Base-by-base conservation (phyloP, 192 early-diverging fungal species). In the Obelidium mucronatum region DNA sequence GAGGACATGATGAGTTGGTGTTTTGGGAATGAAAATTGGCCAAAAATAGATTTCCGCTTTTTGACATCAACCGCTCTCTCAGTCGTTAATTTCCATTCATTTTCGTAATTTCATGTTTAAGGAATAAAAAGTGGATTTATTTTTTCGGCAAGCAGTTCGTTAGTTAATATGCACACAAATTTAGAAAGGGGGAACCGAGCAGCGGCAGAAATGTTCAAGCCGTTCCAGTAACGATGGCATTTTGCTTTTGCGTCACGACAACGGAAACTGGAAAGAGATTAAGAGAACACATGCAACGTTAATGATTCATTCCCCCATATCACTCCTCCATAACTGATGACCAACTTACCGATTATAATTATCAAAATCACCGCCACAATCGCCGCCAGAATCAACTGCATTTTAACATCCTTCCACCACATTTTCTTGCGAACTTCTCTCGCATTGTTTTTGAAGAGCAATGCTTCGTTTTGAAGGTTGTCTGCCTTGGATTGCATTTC, bases 401-500 rank as follows among this genome's bases (percentile, higher is more conserved):
- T 91, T 84, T 95, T 98, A 89, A 96, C 92, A 77, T 96, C 93
- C 81, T 94, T 94, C 95, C 94, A 96, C 93, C 94, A 95, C 96
- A 97, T 97, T 70, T 90, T 86, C 81, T 92, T 93, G 72, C 94
- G 91, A 8, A 95, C 94, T 37, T 84, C 69, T 37, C 87, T 87
- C 1, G 95, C 94, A 36, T 91, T 91, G 61, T 89, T 86, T 40
- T 87, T 87, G 87, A 98, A 98, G 72, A 90, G 83, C 34, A 83
- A 73, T 0, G 93, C 86, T 15, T 86, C 85, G 40, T 86, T 78
- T 52, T 93, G 86, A 34, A 97, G 86, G 58, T 90, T 84, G 58
- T 92, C 91, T 6, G 97, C 93, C 82, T 95, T 96, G 75, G 87
- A 86, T 37, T 90, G 85, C 31, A 98, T 84, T 36, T 87, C 79